Percentiles rank a stretch among this genome's conserved stretches.
Evolutionary conservation across 164 flowering plant genomes (phyloP).

Genomic region (Dillenia suffruticosa): DNA sequence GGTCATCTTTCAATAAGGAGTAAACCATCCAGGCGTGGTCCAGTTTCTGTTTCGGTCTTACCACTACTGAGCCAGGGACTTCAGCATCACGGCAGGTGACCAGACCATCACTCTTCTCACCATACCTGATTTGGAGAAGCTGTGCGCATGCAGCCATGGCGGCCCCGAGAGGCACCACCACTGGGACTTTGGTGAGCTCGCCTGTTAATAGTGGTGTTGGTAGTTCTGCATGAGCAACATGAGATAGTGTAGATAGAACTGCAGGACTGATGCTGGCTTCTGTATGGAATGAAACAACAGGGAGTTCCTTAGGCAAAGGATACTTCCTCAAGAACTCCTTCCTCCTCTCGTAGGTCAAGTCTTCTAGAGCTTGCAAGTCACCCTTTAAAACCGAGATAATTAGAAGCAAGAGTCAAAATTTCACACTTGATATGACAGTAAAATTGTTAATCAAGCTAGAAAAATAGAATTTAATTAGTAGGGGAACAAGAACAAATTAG

Average conservation of each 20-base stretch:
- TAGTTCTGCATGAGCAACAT: slow-evolving; percentile 88
- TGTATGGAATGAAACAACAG: slow-evolving; percentile 85
- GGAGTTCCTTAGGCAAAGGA: slow-evolving; percentile 71
- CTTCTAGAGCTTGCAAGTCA: slow-evolving; percentile 87
- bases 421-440: no score
- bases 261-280: slow-evolving; percentile 80
- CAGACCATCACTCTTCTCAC: slow-evolving; percentile 93
- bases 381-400: slow-evolving; percentile 45
- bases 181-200: slow-evolving; percentile 67
- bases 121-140: slow-evolving; percentile 74
- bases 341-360: slow-evolving; percentile 82
- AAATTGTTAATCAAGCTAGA: no score
- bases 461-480: no score
- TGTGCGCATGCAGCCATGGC: slow-evolving; percentile 95
- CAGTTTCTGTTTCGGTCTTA: slow-evolving; percentile 65
- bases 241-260: slow-evolving; percentile 77
- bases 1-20: slow-evolving; percentile 62
- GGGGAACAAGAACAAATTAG: no score
- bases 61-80: slow-evolving; percentile 92
- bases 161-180: slow-evolving; percentile 85
- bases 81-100: slow-evolving; percentile 95
- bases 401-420: no score
- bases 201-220: slow-evolving; percentile 46
- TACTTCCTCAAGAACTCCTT: slow-evolving; percentile 66
- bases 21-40: slow-evolving; percentile 99